Base-by-base conservation (phyloP, 2,329 filamentous ascomycete species). In the Cephalotrichum gorgonifer region DNA sequence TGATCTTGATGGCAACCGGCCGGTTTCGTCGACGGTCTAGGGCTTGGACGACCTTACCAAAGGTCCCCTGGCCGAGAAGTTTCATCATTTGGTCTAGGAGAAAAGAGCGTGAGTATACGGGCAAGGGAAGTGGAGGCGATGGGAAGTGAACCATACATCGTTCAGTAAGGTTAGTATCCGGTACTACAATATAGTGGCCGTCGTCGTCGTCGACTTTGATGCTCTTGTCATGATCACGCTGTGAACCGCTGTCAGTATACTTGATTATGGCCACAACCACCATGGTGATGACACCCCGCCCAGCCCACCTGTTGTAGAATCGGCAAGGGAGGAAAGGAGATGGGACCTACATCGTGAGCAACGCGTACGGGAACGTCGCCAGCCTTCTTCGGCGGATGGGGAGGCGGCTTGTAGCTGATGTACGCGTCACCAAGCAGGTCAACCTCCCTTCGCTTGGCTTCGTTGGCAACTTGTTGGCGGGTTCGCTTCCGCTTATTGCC, bases 41-140 rank as follows among this genome's bases (percentile, higher is more conserved):
- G 47, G 93, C 93, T 65, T 96, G 86, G 17, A 98, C 93, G 15
- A 98, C 93, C 66, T 98, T 98, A 61, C 93, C 93, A 63, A 98
- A 98, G 0, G 93, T 98, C 54, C 93, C 93, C 68, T 98, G 93
- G 22, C 93, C 93, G 12, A 98, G 83, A 26, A 97, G 76, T 57
- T 88, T 89, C 53, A 85, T 75, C 57, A 98, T 91, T 69, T 86
- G 82, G 66, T 97, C 90, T 95, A 56, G 25, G 12, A 31, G 17
- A 38, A 44, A 12, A 31, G 17, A 38, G 38, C 5, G 42, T 26
- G 42, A 27, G 54, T 71, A 35, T 28, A 45, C 3, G 20, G 38
- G 14, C 6, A 4, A 31, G 15, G 46, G 35, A 42, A 7, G 26
- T 17, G 17, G n/a, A n/a, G 22, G 17, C 22, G 31, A 44, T 17